Conservation (phyloP, 768 basidiomycete genomes). For the Tylopilus sp. region DNA sequence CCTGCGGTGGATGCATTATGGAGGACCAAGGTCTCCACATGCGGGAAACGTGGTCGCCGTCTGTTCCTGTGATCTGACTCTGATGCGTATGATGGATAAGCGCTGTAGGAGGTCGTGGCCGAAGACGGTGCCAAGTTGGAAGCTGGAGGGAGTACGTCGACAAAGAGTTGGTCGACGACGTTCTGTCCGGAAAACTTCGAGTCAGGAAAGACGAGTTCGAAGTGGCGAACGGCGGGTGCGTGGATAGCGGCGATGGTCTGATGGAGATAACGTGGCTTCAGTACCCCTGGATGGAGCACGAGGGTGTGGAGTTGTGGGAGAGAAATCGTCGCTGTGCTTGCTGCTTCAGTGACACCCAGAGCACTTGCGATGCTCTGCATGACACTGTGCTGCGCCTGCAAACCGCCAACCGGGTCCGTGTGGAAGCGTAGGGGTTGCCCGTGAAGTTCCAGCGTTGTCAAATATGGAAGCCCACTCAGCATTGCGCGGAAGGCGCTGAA, state of each 20-base stretch:
- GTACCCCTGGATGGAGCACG: constrained; percentile 27
- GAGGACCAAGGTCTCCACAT: constrained; percentile 25
- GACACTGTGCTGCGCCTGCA: constrained; percentile 1
- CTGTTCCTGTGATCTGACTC: neutral
- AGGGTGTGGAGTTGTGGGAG: constrained; percentile 29
- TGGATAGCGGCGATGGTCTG: constrained; percentile 27
- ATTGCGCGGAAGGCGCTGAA: constrained; percentile 24
- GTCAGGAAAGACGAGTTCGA: constrained; percentile 32
- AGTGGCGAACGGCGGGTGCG: constrained; percentile 29
- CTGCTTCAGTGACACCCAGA: neutral
- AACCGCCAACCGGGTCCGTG: constrained; percentile 7
- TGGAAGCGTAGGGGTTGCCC: constrained; percentile 30
- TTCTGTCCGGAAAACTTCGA: constrained; percentile 27
- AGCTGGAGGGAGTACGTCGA: constrained; percentile 6
- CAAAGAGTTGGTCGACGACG: constrained; percentile 23
- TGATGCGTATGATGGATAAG: neutral
- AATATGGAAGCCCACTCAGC: constrained; percentile 19
- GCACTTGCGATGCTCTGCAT: neutral
- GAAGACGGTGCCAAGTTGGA: neutral
- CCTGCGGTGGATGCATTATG: constrained; percentile 24
- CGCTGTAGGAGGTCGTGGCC: neutral
- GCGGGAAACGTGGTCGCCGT: constrained; percentile 24
- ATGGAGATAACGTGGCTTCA: constrained; percentile 32
- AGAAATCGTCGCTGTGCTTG: constrained; percentile 6
- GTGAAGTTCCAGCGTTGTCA: constrained; percentile 26